A percentile compares a stretch with the other conserved stretches of the same genome.
Conservation (phyloP, 192 early-diverging fungal genomes). For the Ramicandelaber brevisporus region DNA sequence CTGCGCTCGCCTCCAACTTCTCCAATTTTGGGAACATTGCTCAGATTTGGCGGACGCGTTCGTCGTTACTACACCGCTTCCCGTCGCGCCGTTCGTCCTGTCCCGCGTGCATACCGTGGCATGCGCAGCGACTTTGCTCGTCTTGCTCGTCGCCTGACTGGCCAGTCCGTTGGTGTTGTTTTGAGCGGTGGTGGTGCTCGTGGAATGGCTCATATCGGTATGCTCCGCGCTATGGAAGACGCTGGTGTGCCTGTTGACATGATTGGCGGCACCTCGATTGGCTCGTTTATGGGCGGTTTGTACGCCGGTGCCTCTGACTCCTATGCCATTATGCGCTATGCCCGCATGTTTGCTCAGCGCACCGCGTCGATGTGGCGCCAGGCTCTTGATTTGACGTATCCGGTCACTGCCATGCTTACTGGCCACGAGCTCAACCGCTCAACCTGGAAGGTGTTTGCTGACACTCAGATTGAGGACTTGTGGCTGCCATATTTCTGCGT, state of each 20-base stretch:
- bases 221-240: constrained; percentile 85
- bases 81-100: background rate
- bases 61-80: background rate
- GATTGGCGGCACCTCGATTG: constrained; percentile 93
- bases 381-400: constrained; percentile 84
- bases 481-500: constrained; percentile 93
- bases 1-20: no score
- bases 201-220: constrained; percentile 76
- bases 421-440: constrained; percentile 90
- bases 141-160: constrained; percentile 74
- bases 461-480: constrained; percentile 88
- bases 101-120: constrained; percentile 13
- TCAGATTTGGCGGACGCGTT: background rate
- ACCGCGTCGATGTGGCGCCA: constrained; percentile 72
- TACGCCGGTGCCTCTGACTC: constrained; percentile 75
- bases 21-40: no score
- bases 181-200: constrained; percentile 93
- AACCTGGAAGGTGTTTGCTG: constrained; percentile 83
- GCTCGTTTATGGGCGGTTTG: constrained; percentile 81
- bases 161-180: constrained; percentile 76
- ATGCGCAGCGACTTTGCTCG: constrained; percentile 36
- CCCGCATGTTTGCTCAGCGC: constrained; percentile 54
- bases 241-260: constrained; percentile 95
- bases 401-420: constrained; percentile 69
- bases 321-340: constrained; percentile 63